These are phyloP conservation scores for Mortierella alpina DNA, from an alignment of 192 early-diverging fungal genomes.

Conservation along the genomic window DNA sequence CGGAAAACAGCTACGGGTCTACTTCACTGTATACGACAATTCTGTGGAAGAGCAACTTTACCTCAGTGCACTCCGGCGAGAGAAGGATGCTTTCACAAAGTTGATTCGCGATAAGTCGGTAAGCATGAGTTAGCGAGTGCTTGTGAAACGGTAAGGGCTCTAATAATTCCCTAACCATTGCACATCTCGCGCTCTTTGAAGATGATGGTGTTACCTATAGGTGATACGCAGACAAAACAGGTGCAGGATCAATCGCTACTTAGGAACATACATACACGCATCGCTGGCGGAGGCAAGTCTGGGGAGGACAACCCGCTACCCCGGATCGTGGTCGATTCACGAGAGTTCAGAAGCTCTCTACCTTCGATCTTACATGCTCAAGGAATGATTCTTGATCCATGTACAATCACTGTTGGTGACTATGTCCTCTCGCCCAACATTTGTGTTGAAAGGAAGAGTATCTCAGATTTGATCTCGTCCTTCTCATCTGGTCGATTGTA, in stretches of 20 bases:
- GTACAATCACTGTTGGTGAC: constrained; percentile 93
- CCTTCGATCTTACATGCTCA: constrained; percentile 86
- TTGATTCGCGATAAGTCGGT: constrained; percentile 90
- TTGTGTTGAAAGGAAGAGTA: constrained; percentile 93
- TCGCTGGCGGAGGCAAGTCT: constrained; percentile 49
- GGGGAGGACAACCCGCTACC: constrained; percentile 30
- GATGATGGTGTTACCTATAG: constrained; percentile 85
- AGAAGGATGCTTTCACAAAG: constrained; percentile 95
- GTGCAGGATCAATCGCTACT: constrained; percentile 45
- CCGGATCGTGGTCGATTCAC: constrained; percentile 85
- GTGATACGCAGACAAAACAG: constrained; percentile 52
- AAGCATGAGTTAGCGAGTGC: constrained; percentile 6
- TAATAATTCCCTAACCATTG: not conserved
- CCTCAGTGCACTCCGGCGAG: constrained; percentile 82
- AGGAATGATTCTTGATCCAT: constrained; percentile 79
- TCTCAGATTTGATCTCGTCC: constrained; percentile 87
- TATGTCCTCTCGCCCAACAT: constrained; percentile 89
- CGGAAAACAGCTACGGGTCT: constrained; percentile 73
- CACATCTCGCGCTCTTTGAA: constrained; percentile 28
- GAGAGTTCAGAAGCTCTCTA: constrained; percentile 94
- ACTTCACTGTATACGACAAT: constrained; percentile 95
- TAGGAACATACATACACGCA: constrained; percentile 51
- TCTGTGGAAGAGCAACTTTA: constrained; percentile 96
- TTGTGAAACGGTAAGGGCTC: not conserved
- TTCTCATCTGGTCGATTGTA: constrained; percentile 87